A percentile compares a stretch with the other conserved stretches of the same genome.
These are phyloP conservation scores for Phytophthora sansomeana DNA, from an alignment of 352 stramenopile species.

Conservation along the genomic window DNA sequence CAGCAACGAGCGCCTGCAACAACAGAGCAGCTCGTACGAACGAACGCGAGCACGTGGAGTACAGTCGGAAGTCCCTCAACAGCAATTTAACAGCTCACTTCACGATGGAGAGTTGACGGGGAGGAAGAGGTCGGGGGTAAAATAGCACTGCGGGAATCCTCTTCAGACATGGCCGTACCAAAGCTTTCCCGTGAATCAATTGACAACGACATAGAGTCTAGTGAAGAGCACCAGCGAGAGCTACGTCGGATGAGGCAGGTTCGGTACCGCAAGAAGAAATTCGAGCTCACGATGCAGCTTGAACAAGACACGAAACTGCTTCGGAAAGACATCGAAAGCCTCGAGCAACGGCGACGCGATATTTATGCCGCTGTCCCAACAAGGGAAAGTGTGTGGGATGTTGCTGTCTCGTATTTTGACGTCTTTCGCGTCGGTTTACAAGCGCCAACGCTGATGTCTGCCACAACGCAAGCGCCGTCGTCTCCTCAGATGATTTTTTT, in stretches of 20 bases:
- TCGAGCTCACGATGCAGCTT: background rate
- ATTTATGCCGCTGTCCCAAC: background rate
- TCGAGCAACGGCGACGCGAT: background rate
- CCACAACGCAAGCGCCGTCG: background rate
- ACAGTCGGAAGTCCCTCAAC: background rate
- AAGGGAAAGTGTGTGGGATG: conserved; percentile 4
- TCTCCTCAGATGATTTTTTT: conserved; percentile 3
- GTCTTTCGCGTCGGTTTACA: conserved; percentile 13
- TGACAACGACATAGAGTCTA: background rate
- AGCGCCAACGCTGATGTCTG: background rate
- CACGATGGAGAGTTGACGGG: background rate
- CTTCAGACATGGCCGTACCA: background rate
- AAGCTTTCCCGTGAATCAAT: background rate
- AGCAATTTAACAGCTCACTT: background rate
- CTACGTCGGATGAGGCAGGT: conserved; percentile 13
- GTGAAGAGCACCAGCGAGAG: conserved; percentile 1
- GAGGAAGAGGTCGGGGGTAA: background rate
- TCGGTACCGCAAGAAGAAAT: conserved; percentile 18
- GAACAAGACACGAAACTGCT: conserved; percentile 4
- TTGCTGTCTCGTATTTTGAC: conserved; percentile 9
- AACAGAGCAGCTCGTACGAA: background rate
- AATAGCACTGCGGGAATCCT: background rate
- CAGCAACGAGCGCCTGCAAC: background rate
- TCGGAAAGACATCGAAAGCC: background rate
- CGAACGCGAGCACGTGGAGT: background rate